Percentiles rank a stretch among this genome's conserved stretches.
Evolutionary conservation across 2,329 filamentous ascomycete species (phyloP).

Genomic region (Cercospora brassicicola): DNA sequence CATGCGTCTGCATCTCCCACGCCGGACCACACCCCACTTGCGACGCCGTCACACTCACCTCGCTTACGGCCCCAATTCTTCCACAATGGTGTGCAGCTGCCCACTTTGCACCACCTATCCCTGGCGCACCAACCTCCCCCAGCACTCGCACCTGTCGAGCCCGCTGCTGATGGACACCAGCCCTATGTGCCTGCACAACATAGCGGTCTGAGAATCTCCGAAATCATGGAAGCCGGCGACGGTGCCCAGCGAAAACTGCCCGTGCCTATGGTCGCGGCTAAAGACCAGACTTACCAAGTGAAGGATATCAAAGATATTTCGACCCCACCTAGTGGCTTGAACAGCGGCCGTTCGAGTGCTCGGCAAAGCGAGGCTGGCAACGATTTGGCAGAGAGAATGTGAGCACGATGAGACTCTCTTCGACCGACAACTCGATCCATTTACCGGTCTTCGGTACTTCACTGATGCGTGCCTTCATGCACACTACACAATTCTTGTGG

Average conservation of each 20-base stretch:
- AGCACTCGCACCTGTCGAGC: constrained; percentile 70
- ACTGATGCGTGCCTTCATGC: background rate
- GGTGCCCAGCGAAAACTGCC: constrained; percentile 87
- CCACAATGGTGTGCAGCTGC: constrained; percentile 72
- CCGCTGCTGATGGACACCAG: constrained; percentile 60
- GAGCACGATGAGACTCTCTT: background rate
- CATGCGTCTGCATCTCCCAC: constrained; percentile 94
- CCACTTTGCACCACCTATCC: constrained; percentile 74
- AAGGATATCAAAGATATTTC: constrained; percentile 66
- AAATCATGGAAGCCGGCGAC: constrained; percentile 88
- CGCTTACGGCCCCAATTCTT: constrained; percentile 75
- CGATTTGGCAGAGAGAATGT: constrained; percentile 35
- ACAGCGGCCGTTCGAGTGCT: constrained; percentile 55
- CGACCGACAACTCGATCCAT: background rate
- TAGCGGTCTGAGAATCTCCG: constrained; percentile 76
- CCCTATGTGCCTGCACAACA: constrained; percentile 58
- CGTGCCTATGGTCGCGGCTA: constrained; percentile 74
- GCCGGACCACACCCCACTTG: constrained; percentile 96
- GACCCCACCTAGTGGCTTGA: constrained; percentile 66
- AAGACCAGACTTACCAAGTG: constrained; percentile 50
- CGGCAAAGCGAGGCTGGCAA: constrained; percentile 38
- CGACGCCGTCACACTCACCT: constrained; percentile 91
- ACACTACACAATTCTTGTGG: constrained; percentile 4
- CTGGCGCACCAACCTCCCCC: constrained; percentile 60
- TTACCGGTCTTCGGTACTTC: background rate